Conservation (phyloP, 2,329 filamentous ascomycete species). For the Fusarium papillatum region DNA sequence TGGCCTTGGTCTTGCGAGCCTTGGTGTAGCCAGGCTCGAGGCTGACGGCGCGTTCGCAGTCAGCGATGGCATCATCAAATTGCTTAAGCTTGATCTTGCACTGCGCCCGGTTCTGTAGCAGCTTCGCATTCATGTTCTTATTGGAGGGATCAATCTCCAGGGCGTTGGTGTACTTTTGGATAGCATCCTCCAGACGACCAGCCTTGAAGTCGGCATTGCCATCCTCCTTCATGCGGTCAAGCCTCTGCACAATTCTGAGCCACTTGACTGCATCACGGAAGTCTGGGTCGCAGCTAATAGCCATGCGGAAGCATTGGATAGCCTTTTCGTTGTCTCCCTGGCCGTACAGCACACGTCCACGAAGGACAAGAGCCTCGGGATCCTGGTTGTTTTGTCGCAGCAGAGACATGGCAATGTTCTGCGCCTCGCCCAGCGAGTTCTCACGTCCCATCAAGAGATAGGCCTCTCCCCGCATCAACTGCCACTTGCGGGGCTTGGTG, state of each 20-base stretch:
- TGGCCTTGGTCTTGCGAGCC: constrained; percentile 94
- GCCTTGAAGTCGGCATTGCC: constrained; percentile 93
- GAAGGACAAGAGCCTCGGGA: constrained; percentile 91
- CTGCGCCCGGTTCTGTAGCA: constrained; percentile 92
- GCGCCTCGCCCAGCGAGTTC: constrained; percentile 91
- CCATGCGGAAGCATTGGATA: constrained; percentile 91
- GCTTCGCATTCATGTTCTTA: constrained; percentile 93
- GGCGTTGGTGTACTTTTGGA: constrained; percentile 87
- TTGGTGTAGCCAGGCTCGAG: constrained; percentile 91
- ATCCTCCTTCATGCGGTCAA: constrained; percentile 94
- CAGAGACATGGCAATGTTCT: constrained; percentile 91
- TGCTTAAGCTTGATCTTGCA: constrained; percentile 88
- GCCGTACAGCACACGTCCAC: constrained; percentile 88
- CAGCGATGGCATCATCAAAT: constrained; percentile 83
- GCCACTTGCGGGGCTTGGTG: constrained; percentile 91
- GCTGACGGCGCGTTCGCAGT: constrained; percentile 87
- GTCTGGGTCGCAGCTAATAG: constrained; percentile 91
- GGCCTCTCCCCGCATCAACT: constrained; percentile 90
- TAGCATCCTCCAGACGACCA: constrained; percentile 82
- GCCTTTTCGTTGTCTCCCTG: constrained; percentile 97
- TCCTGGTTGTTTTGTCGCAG: constrained; percentile 91
- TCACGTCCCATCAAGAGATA: constrained; percentile 92
- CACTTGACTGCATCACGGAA: constrained; percentile 91
- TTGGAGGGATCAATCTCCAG: constrained; percentile 89
- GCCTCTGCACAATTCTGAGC: constrained; percentile 89